Evolutionary conservation across 192 early-diverging fungal genomes (phyloP), one percentile per base, ranked within the genome.

Genomic region (Lobosporangium transversale): DNA sequence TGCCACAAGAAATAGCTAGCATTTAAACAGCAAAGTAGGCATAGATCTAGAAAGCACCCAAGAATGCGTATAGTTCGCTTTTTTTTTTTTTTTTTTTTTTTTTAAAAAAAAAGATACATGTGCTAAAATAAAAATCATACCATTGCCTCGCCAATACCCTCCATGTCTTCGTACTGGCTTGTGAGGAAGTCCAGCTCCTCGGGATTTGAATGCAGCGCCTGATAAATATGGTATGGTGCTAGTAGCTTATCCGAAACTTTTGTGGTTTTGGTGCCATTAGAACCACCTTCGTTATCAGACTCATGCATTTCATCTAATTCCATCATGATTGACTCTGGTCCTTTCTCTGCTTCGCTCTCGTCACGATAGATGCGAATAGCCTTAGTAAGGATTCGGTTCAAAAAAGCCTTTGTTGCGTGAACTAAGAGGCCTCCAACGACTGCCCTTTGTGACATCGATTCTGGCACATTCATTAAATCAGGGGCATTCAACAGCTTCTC

Each of bases 201-300:
- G 0, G 76, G 79, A 49, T 82, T 65, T 20, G 44, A 36, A 30
- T 81, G 78, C 21, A 82, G 32, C 10, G 84, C 80, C 50, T 80
- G 84, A 57, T 88, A 83, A 32, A 88, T 36, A 62, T 88, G 86
- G 53, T 86, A 70, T 18, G 86, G 86, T 10, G 83, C 78, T 47
- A 88, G 49, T 20, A 87, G 52, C 40, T 85, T 85, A 21, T 66
- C 59, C 15, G 58, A 53, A 0, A 76, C 64, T 26, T 76, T 66
- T 11, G 29, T 52, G 20, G 17, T 23, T 48, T 43, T 42, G 2
- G 17, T 36, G 30, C 3, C 1, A n/a, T n/a, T n/a, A n/a, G n/a
- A n/a, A 1, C 40, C 26, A 10, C 43, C 31, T 6, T 53, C 58
- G 15, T 71, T 69, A 26, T 78, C 65, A 37, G 73, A 43, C 2